Conservation (phyloP, 2,329 filamentous ascomycete genomes). For the Aspergillus sclerotialis region DNA sequence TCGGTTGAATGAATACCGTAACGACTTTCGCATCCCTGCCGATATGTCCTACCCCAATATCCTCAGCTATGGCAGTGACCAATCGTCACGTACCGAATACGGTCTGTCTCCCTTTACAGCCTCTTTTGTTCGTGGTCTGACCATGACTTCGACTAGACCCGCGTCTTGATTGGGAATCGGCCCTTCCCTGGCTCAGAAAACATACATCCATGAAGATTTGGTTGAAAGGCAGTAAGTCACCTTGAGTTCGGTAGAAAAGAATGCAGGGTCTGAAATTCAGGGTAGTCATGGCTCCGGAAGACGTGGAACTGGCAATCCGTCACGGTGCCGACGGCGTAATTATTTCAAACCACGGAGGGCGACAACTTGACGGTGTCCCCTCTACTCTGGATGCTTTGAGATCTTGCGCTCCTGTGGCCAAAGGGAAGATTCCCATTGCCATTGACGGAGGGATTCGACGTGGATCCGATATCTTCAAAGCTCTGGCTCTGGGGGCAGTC, state of each 20-base stretch:
- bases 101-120: too few relatives aligned
- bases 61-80: conserved; percentile 8
- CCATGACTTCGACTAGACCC: conserved; percentile 15
- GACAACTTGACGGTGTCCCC: too few relatives aligned
- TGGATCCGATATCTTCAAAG: conserved; percentile 23
- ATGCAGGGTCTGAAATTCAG: neutral
- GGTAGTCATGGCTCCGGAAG: conserved; percentile 17
- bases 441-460: conserved; percentile 21
- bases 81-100: conserved; percentile 1
- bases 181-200: conserved; percentile 40
- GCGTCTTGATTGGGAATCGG: conserved; percentile 38
- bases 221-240: conserved; percentile 15
- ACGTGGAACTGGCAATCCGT: conserved; percentile 21
- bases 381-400: conserved; percentile 26
- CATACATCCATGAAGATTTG: conserved; percentile 38
- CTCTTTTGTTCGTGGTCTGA: neutral
- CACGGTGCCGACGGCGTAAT: conserved; percentile 23
- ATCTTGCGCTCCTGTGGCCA: conserved; percentile 9
- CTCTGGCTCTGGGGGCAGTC: conserved; percentile 18
- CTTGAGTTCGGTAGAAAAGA: neutral
- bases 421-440: conserved; percentile 19
- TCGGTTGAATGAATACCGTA: conserved; percentile 45
- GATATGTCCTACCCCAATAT: conserved; percentile 35
- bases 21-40: conserved; percentile 42
- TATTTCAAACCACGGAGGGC: conserved; percentile 29